Conservation (phyloP, 2,329 filamentous ascomycete genomes). For the Cercospora citrullina region DNA sequence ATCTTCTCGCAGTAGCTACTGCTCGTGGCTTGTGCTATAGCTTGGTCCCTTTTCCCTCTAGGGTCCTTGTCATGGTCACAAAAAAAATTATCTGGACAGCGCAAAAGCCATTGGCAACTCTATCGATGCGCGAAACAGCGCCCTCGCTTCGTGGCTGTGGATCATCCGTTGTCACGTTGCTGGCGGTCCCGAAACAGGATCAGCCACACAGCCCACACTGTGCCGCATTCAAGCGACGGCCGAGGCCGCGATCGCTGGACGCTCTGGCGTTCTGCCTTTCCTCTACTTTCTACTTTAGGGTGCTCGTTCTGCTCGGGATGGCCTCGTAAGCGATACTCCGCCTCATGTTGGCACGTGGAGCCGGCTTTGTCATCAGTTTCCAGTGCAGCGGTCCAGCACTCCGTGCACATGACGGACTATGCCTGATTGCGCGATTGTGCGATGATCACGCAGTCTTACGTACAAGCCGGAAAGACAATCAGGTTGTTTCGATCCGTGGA, state of each 20-base stretch:
- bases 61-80: neutral
- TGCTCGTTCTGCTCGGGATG: neutral
- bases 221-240: slow-evolving; percentile 8
- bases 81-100: slow-evolving; percentile 3
- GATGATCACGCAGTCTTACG: slow-evolving; percentile 10
- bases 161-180: slow-evolving; percentile 9
- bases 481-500: neutral
- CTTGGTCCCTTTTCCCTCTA: neutral
- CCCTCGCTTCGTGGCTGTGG: slow-evolving; percentile 12
- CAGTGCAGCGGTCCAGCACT: neutral
- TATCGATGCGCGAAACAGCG: neutral
- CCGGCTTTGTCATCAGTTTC: neutral
- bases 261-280: neutral
- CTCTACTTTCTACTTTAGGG: neutral
- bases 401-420: slow-evolving; percentile 1
- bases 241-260: slow-evolving; percentile 4
- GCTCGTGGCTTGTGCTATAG: neutral
- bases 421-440: slow-evolving; percentile 1
- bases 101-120: slow-evolving; percentile 11
- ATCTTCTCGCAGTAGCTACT: neutral
- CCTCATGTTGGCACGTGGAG: slow-evolving; percentile 14
- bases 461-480: neutral
- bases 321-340: neutral
- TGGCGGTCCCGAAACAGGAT: slow-evolving; percentile 11
- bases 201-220: slow-evolving; percentile 1